Evolutionary conservation across 495 filamentous ascomycete species (phyloP), one percentile per base, ranked within the genome.

Genomic region (Paragyromitra xinjiangensis): DNA sequence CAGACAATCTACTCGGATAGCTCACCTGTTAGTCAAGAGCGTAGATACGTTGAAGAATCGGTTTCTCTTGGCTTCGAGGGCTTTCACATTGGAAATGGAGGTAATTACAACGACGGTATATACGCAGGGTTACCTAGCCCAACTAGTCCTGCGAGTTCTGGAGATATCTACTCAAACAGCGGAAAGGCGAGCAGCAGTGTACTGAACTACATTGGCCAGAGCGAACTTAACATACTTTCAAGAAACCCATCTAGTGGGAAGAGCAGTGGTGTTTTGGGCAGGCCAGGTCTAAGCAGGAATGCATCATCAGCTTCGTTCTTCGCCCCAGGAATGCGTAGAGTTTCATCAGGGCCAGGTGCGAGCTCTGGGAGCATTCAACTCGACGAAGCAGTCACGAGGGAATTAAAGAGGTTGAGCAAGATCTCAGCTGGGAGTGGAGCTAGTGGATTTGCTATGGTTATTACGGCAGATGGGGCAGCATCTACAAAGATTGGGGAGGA

Each of bases 391-490:
- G 64, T 81, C 50, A 37, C 75, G 14, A 81, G 73, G 34, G 80
- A 81, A 29, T 24, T 81, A 40, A 81, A 59, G 50, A 78, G 80
- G 39, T 64, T 81, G 34, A 81, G 80, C 61, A 81, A 81, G 59
- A 81, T 81, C 34, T 81, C 80, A 11, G 80, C 80, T 34, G 80
- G 80, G 56, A 81, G 80, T 69, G 80, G 80, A 8, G 45, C 80
- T 53, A 81, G 80, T 34, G 80, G 79, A 19, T 71, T 81, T n/a
- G 80, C 80, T 14, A 81, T 81, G 58, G 75, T 81, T 56, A 73
- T 81, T 53, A 81, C 80, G 26, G 53, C 80, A 55, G 80, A 81
- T 66, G 80, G 70, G 19, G 56, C 80, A 26, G 59, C 79, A 63
- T 78, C 80, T 44, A 77, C 72, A 45, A 58, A 58, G 26, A n/a